Evolutionary conservation across 2,329 filamentous ascomycete species (phyloP).

Genomic region (Alternaria conjuncta): DNA sequence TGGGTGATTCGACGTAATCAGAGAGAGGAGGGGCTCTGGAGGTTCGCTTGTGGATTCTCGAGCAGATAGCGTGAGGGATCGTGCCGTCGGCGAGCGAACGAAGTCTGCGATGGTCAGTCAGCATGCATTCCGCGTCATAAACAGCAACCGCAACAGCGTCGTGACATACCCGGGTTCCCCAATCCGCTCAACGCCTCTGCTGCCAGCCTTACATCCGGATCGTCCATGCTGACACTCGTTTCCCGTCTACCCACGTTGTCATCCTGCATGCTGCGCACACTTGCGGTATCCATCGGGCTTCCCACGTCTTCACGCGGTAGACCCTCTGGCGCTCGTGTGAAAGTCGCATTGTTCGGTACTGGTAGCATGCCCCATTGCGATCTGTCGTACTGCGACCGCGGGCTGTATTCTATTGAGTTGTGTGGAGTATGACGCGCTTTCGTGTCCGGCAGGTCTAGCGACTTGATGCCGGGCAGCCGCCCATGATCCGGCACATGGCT

Average conservation of each 20-base stretch:
- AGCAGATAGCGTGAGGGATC: conserved; percentile 38
- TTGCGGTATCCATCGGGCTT: conserved; percentile 54
- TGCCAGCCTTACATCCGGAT: conserved; percentile 57
- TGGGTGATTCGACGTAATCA: conserved; percentile 88
- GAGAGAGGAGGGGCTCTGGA: conserved; percentile 77
- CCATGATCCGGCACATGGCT: conserved; percentile 22
- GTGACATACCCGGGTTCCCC: conserved; percentile 56
- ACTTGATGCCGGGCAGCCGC: conserved; percentile 54
- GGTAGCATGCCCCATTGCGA: conserved; percentile 39
- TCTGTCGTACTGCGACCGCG: conserved; percentile 28
- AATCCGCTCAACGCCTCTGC: conserved; percentile 59
- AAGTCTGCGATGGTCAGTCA: conserved; percentile 48
- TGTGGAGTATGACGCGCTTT: conserved; percentile 31
- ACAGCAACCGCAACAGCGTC: conserved; percentile 1
- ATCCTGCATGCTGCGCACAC: conserved; percentile 52
- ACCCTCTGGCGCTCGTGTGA: conserved; percentile 43
- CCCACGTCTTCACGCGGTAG: conserved; percentile 42
- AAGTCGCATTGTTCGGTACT: conserved; percentile 32
- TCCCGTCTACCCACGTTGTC: conserved; percentile 39
- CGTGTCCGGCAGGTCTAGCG: conserved; percentile 49
- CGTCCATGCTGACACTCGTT: conserved; percentile 56
- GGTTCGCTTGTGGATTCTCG: conserved; percentile 58
- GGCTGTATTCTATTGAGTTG: conserved; percentile 46
- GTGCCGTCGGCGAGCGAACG: conserved; percentile 48
- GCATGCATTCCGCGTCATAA: conserved; percentile 6